Base-by-base conservation (phyloP, 441 rosid species). In the Geranium incanum region DNA sequence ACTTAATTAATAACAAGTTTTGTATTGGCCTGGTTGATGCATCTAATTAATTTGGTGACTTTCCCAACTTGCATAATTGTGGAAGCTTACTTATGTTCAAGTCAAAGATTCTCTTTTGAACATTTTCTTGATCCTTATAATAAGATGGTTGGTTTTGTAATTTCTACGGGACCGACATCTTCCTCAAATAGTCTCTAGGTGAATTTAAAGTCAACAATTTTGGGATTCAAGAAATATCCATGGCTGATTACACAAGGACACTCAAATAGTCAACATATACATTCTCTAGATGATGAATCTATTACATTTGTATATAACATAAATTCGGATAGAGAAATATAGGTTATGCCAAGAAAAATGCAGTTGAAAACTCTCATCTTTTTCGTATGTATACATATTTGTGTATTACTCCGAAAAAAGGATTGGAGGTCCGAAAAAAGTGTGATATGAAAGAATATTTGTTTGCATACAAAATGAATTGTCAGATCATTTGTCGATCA, bases 161-260 rank as follows among this genome's bases (percentile, higher is more conserved):
- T 48, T 39, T 75, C 68, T 16, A 36, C 77, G 86, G 89, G 86
- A 86, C 8, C 93, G 78, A 60, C 77, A 76, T 69, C n/a, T 79
- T 88, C 79, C 86, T 88, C 67, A 72, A 85, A 36, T 83, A 84
- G 76, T 70, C 75, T 21, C 83, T 88, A n/a, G 90, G 90, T 4
- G 79, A 85, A 80, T 86, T 84, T 5, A 82, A 82, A 0, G 89
- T 86, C 37, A 88, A 83, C 57, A 84, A 84, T 43, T 88, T 88
- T 78, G 87, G 85, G 36, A 77, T 86, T 28, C 82, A 83, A 78
- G 88, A 88, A 80, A 85, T 86, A 72, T 86, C 86, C 13, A 67
- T 86, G 70, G 85, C 86, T 0, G 86, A 86, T 81, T 88, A 82
- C 67, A 80, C 75, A 28, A 78, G 81, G 74, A 83, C 81, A 87